A percentile compares a stretch with the other conserved stretches of the same genome.
phyloP scores from a whole-genome alignment of 108 stramenopile genomes.

The Parietichytrium sp. region DNA sequence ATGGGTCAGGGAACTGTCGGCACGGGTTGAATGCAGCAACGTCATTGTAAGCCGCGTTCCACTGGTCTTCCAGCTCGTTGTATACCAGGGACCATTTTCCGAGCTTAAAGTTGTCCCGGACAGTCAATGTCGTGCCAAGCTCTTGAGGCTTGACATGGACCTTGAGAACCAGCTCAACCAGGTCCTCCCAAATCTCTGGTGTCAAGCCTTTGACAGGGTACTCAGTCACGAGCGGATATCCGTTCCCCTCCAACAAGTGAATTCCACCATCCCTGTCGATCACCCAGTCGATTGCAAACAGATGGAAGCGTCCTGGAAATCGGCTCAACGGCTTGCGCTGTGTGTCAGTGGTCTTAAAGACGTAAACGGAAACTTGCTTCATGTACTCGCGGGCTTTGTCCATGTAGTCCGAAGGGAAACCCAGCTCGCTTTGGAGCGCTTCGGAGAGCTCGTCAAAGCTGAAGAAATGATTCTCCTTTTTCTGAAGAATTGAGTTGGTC shows the following conservation, averaged over 20 bases:
- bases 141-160: conserved; percentile 22
- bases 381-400: conserved; percentile 31
- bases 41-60: no score
- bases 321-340: background rate
- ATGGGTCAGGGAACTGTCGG: no score
- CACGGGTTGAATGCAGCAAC: no score
- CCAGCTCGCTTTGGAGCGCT: background rate
- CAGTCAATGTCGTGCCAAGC: background rate
- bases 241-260: conserved; percentile 28
- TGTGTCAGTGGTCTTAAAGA: conserved; percentile 25
- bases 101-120: background rate
- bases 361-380: conserved; percentile 5
- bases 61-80: conserved; percentile 34
- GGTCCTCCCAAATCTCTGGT: conserved; percentile 24
- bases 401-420: background rate
- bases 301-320: background rate
- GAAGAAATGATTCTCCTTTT: conserved; percentile 15
- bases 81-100: conserved; percentile 37
- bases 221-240: conserved; percentile 11
- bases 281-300: conserved; percentile 17
- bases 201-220: background rate
- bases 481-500: background rate
- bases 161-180: conserved; percentile 2
- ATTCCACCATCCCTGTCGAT: background rate
- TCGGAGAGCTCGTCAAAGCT: background rate